Evolutionary conservation across 306 rosid genomes (phyloP).

Genomic region (Cucurbita pepo): DNA sequence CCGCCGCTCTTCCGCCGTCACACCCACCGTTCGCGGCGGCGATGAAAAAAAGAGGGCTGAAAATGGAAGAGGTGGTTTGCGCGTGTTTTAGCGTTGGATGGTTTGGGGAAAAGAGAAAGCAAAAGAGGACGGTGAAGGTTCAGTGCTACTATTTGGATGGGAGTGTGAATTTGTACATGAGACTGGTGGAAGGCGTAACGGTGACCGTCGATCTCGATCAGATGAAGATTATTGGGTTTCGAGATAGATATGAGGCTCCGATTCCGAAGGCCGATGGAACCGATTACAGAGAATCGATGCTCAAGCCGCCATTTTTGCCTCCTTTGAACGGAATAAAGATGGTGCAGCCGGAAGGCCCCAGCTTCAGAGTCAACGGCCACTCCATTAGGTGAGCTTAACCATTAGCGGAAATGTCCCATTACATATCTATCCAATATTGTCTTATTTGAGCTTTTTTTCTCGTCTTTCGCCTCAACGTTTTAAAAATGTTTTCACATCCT

Average conservation of each 20-base stretch:
- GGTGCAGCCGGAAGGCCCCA: not conserved
- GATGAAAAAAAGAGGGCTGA: slow-evolving; percentile 15
- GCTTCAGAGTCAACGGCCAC: slow-evolving; percentile 12
- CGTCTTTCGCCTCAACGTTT: no score
- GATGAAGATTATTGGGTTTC: slow-evolving; percentile 17
- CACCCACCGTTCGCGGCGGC: slow-evolving; percentile 13
- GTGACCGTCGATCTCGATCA: slow-evolving; percentile 21
- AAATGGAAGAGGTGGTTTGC: slow-evolving; percentile 18
- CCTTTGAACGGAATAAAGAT: not conserved
- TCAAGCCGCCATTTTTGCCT: slow-evolving; percentile 18
- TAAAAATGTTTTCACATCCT: no score
- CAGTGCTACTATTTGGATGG: slow-evolving; percentile 13
- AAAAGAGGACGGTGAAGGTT: slow-evolving; percentile 4
- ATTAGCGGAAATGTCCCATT: no score
- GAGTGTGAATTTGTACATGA: slow-evolving; percentile 17
- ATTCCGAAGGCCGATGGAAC: slow-evolving; percentile 22
- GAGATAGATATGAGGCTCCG: slow-evolving; percentile 12
- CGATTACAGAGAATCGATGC: slow-evolving; percentile 12
- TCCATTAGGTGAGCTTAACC: not conserved
- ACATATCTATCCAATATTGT: no score
- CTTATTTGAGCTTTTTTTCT: no score
- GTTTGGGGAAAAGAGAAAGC: slow-evolving; percentile 14
- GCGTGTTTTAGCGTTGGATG: slow-evolving; percentile 15
- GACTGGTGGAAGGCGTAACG: slow-evolving; percentile 24
- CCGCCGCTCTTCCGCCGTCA: slow-evolving; percentile 4